Percentiles rank a stretch among this genome's conserved stretches.
Conservation (phyloP, 2,329 filamentous ascomycete genomes). For the Phoma herbarum region DNA sequence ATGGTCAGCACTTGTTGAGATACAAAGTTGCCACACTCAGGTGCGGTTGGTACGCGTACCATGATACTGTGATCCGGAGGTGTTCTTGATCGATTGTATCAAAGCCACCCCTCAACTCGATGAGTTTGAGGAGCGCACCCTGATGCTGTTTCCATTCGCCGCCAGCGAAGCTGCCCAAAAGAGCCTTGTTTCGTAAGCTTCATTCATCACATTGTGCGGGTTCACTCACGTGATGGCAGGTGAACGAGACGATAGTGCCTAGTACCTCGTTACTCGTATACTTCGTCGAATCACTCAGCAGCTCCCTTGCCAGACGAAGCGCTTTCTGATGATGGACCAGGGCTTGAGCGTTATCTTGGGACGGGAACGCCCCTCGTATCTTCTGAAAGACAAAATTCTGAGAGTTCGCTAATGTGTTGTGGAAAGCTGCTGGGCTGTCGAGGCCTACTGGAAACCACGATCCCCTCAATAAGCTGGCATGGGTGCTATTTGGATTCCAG, state of each 20-base stretch:
- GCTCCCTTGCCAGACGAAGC: conserved; percentile 28
- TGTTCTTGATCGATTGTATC: conserved; percentile 32
- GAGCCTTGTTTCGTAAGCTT: conserved; percentile 23
- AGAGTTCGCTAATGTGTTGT: conserved; percentile 41
- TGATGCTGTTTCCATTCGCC: conserved; percentile 37
- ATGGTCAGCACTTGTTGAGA: not conserved
- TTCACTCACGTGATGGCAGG: conserved; percentile 39
- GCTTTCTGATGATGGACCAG: conserved; percentile 36
- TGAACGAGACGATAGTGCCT: conserved; percentile 34
- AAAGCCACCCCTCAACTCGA: conserved; percentile 36
- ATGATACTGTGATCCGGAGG: conserved; percentile 42
- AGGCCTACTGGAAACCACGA: conserved; percentile 42
- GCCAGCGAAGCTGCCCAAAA: conserved; percentile 32
- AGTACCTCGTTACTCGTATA: conserved; percentile 35
- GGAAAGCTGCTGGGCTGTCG: conserved; percentile 31
- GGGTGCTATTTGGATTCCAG: conserved; percentile 31
- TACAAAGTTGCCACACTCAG: not conserved
- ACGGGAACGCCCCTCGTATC: conserved; percentile 30
- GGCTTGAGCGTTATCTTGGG: conserved; percentile 33
- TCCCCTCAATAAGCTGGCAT: conserved; percentile 36
- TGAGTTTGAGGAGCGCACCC: conserved; percentile 34
- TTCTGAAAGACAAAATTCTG: conserved; percentile 38
- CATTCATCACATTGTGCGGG: too few relatives aligned
- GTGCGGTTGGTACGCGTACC: conserved; percentile 22
- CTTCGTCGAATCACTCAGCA: conserved; percentile 33